phyloP scores from a whole-genome alignment of 163 green algal species.

The Botryococcus braunii region DNA sequence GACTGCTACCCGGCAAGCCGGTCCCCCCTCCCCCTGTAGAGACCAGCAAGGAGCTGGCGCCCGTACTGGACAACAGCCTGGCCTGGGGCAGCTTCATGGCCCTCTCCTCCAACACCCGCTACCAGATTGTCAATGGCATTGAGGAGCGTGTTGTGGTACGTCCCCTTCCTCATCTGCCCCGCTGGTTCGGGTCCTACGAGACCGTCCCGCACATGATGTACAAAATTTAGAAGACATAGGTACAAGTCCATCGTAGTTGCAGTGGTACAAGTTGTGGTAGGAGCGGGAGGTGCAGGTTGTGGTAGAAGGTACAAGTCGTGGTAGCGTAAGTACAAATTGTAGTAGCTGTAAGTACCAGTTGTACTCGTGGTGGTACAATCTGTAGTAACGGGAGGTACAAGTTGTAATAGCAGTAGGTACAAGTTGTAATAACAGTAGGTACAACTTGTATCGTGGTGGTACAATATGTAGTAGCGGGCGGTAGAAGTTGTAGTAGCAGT shows the following conservation, averaged over 20 bases:
- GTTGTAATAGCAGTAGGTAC: too few relatives aligned
- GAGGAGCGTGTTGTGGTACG: slow-evolving; percentile 28
- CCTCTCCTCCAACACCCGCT: slow-evolving; percentile 21
- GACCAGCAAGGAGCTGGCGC: slow-evolving; percentile 21
- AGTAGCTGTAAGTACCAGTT: too few relatives aligned
- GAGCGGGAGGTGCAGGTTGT: not conserved
- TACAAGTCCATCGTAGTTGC: not conserved
- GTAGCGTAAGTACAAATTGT: not conserved
- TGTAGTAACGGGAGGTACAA: too few relatives aligned
- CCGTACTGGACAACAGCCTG: slow-evolving; percentile 26
- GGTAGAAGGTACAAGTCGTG: not conserved
- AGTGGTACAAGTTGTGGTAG: not conserved
- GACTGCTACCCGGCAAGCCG: not conserved
- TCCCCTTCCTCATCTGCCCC: not conserved
- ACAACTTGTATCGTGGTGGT: not conserved
- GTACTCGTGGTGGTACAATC: too few relatives aligned
- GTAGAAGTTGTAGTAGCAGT: too few relatives aligned
- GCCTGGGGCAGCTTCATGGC: slow-evolving; percentile 29
- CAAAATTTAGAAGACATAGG: not conserved
- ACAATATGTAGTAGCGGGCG: not conserved
- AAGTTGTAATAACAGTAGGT: not conserved
- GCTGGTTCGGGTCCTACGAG: not conserved
- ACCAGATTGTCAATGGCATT: slow-evolving; percentile 29
- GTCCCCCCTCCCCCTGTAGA: not conserved
- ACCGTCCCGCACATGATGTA: not conserved